Conservation (phyloP, 2,329 filamentous ascomycete species). For the Colletotrichum lini region DNA sequence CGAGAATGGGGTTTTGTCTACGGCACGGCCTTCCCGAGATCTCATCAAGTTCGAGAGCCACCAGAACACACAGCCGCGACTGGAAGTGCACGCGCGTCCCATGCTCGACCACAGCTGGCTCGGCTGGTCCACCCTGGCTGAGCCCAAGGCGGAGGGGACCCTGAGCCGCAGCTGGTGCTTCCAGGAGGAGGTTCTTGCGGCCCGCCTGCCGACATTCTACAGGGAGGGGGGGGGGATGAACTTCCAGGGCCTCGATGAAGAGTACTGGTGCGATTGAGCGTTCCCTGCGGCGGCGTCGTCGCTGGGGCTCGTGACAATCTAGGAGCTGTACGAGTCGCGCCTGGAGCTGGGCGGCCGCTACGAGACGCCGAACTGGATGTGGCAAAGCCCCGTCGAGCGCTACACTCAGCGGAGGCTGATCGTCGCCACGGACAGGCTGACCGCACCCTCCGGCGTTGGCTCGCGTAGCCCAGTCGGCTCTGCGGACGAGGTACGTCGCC, state of each 20-base stretch:
- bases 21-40: not conserved
- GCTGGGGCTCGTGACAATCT: slow-evolving; percentile 12
- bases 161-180: slow-evolving; percentile 23
- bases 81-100: not conserved
- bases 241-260: slow-evolving; percentile 9
- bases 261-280: slow-evolving; percentile 19
- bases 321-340: slow-evolving; percentile 11
- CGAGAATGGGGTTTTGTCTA: not conserved
- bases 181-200: slow-evolving; percentile 14
- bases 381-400: slow-evolving; percentile 17
- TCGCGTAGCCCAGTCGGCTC: not conserved
- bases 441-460: slow-evolving; percentile 7
- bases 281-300: not conserved
- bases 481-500: not conserved
- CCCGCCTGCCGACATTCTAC: slow-evolving; percentile 17
- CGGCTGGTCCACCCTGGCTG: slow-evolving; percentile 15
- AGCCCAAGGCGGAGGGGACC: slow-evolving; percentile 7
- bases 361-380: slow-evolving; percentile 16
- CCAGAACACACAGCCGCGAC: not conserved
- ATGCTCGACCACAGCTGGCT: slow-evolving; percentile 17
- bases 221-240: slow-evolving; percentile 19
- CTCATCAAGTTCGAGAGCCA: not conserved
- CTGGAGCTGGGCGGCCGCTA: not conserved
- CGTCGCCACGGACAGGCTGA: slow-evolving; percentile 5
- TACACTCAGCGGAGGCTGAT: slow-evolving; percentile 8